Evolutionary conservation across 345 rosid genomes (phyloP).

Genomic region (Combretum micranthum): DNA sequence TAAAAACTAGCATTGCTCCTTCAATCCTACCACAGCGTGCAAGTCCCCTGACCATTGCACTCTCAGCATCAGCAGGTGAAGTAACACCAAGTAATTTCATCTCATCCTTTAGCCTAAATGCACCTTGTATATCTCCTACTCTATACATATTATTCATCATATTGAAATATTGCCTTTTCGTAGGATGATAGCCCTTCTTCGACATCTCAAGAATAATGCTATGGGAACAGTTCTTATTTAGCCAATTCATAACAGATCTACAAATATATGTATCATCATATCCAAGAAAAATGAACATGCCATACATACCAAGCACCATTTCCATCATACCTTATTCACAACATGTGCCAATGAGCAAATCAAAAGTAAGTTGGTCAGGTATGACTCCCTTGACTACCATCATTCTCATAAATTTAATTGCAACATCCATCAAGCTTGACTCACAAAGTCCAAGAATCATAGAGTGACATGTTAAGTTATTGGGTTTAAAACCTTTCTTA

Average conservation of each 20-base stretch:
- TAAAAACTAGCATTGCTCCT: constrained; percentile 54
- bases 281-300: constrained; percentile 41
- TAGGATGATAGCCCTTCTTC: constrained; percentile 45
- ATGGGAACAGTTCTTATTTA: constrained; percentile 47
- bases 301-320: constrained; percentile 42
- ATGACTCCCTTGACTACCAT: constrained; percentile 41
- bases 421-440: constrained; percentile 51
- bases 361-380: constrained; percentile 45
- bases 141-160: constrained; percentile 64
- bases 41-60: constrained; percentile 82
- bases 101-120: constrained; percentile 61
- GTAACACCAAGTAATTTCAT: constrained; percentile 38
- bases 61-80: constrained; percentile 61
- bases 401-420: constrained; percentile 52
- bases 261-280: constrained; percentile 36
- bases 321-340: constrained; percentile 38
- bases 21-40: constrained; percentile 76
- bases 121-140: constrained; percentile 47
- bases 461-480: constrained; percentile 57
- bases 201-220: constrained; percentile 51
- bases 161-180: constrained; percentile 40
- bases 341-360: constrained; percentile 49
- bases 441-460: constrained; percentile 63
- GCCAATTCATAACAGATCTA: constrained; percentile 34
- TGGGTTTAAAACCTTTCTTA: constrained; percentile 40